Percentiles rank a stretch among this genome's conserved stretches.
Evolutionary conservation across 257 asterid species (phyloP).

Genomic region (Buddleja alternifolia): DNA sequence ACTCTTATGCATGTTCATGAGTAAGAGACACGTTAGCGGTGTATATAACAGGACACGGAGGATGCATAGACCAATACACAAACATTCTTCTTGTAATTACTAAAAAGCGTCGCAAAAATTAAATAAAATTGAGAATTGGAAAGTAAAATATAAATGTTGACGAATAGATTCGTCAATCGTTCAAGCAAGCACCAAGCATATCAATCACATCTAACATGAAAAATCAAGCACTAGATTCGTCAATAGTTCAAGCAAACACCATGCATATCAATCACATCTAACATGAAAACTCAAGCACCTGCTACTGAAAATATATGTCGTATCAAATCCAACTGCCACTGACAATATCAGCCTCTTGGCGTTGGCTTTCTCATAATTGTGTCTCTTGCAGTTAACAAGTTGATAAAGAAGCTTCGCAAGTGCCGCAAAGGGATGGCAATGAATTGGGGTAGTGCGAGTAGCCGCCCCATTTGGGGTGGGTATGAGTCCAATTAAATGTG

Average conservation of each 20-base stretch:
- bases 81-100: neutral
- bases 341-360: conserved; percentile 49
- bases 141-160: too few species aligned
- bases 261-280: neutral
- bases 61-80: neutral
- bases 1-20: neutral
- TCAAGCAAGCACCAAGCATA: too few species aligned
- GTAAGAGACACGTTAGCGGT: neutral
- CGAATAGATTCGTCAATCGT: too few species aligned
- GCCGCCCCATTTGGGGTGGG: too few species aligned
- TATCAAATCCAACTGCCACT: conserved; percentile 58
- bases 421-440: too few species aligned
- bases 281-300: conserved; percentile 30
- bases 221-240: neutral
- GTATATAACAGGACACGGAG: neutral
- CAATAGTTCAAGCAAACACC: neutral
- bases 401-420: conserved; percentile 46
- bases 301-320: conserved; percentile 48
- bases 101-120: neutral
- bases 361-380: conserved; percentile 24
- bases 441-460: too few species aligned
- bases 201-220: too few species aligned
- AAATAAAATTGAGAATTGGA: neutral
- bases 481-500: too few species aligned
- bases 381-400: conserved; percentile 42